These are phyloP conservation scores for Verticillium tricorpus DNA, from an alignment of 2,329 filamentous ascomycete species.

Conservation along the genomic window DNA sequence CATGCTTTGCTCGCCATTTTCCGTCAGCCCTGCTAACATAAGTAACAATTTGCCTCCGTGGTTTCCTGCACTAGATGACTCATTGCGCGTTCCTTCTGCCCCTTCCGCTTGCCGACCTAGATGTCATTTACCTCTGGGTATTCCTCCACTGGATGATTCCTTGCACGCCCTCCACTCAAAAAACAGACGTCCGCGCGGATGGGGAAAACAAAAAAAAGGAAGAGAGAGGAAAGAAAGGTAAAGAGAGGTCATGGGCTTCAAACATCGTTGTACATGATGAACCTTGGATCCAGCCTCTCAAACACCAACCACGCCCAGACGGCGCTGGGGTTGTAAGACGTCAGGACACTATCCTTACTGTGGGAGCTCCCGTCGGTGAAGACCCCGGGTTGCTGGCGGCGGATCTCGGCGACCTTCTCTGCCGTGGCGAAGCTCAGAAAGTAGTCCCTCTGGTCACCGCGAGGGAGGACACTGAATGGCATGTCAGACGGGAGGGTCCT, in stretches of 20 bases:
- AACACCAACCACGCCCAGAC: conserved; percentile 33
- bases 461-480: conserved; percentile 16
- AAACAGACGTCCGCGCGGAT: not conserved
- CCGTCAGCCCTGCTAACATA: too few relatives aligned
- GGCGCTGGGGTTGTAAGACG: conserved; percentile 30
- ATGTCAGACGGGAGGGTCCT: not conserved
- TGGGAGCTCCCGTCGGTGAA: conserved; percentile 33
- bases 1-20: too few relatives aligned
- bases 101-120: too few relatives aligned
- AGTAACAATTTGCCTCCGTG: too few relatives aligned
- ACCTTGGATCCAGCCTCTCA: conserved; percentile 24
- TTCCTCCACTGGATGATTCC: not conserved
- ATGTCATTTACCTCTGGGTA: too few relatives aligned
- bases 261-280: conserved; percentile 32
- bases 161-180: not conserved
- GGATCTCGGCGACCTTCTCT: conserved; percentile 45
- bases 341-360: conserved; percentile 23
- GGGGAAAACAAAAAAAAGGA: too few relatives aligned
- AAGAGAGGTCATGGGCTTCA: conserved; percentile 9
- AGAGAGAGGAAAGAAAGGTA: too few relatives aligned
- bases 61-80: too few relatives aligned
- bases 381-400: conserved; percentile 21
- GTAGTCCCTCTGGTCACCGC: conserved; percentile 38
- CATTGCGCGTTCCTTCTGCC: too few relatives aligned
- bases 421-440: conserved; percentile 55